phyloP scores from a whole-genome alignment of 148 eudicot species.

The Pouteria glomerata region DNA sequence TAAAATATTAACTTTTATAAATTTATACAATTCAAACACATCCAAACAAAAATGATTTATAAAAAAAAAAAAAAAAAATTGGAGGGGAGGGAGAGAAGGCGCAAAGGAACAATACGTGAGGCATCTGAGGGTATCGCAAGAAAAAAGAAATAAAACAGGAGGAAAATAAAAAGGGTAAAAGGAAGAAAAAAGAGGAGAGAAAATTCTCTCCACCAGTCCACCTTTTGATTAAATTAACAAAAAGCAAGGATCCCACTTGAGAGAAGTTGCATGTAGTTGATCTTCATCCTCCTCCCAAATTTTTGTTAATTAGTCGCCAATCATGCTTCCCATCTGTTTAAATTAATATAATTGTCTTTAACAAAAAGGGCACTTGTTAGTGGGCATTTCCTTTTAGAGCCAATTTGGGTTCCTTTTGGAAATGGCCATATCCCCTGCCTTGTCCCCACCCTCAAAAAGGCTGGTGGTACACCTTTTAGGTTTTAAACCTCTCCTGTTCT shows the following conservation, averaged over 20 bases:
- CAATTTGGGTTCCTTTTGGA: conserved; percentile 15
- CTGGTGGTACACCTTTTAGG: too few relatives aligned
- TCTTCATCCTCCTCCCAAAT: conserved; percentile 42
- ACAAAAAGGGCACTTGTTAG: conserved; percentile 32
- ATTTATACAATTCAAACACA: too few relatives aligned
- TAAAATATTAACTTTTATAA: too few relatives aligned
- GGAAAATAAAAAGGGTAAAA: too few relatives aligned
- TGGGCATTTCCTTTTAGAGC: conserved; percentile 65
- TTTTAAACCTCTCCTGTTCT: not conserved
- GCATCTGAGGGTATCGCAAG: too few relatives aligned
- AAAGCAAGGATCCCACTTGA: conserved; percentile 55
- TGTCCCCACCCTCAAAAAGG: conserved; percentile 39
- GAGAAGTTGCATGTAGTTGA: conserved; percentile 59
- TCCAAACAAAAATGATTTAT: too few relatives aligned
- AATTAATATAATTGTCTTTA: conserved; percentile 8
- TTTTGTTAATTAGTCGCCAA: conserved; percentile 34
- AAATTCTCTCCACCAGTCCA: too few relatives aligned
- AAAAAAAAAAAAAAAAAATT: too few relatives aligned
- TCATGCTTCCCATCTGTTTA: conserved; percentile 21
- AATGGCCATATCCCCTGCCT: conserved; percentile 9
- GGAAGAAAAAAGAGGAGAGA: too few relatives aligned
- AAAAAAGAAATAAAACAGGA: too few relatives aligned
- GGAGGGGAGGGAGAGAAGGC: too few relatives aligned
- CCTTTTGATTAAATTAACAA: conserved; percentile 35
- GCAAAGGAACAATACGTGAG: too few relatives aligned